A percentile compares a stretch with the other conserved stretches of the same genome.
phyloP scores from a whole-genome alignment of 2,329 filamentous ascomycete species.

The Colletotrichum salicis region DNA sequence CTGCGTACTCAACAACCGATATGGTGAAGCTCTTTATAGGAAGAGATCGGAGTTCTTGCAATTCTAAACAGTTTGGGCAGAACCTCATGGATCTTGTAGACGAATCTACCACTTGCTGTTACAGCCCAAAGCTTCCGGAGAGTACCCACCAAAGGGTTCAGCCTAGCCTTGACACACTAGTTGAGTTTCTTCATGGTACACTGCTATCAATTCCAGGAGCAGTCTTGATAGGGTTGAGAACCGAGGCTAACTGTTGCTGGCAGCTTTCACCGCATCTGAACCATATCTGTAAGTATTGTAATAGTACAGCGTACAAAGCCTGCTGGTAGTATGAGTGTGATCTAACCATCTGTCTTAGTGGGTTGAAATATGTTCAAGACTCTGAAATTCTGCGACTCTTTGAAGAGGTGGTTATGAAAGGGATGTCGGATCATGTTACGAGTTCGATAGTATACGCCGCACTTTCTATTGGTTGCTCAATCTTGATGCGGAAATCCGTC shows the following conservation, averaged over 20 bases:
- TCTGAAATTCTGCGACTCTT: neutral
- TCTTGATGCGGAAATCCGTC: too few relatives aligned
- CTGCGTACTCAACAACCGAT: neutral
- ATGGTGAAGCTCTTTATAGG: neutral
- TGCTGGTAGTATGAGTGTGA: too few relatives aligned
- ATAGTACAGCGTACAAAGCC: neutral
- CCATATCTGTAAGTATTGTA: neutral
- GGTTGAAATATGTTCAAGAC: neutral
- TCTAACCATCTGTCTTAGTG: neutral
- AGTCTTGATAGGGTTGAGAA: neutral
- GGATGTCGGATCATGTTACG: neutral
- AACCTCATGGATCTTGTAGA: neutral
- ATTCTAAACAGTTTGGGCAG: neutral
- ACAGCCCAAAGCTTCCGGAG: neutral
- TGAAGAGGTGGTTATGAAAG: neutral
- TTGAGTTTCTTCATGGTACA: neutral
- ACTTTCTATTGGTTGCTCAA: neutral
- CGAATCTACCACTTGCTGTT: neutral
- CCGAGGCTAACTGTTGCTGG: neutral
- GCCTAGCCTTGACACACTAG: neutral
- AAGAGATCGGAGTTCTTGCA: neutral
- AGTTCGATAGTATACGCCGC: neutral
- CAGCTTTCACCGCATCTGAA: neutral
- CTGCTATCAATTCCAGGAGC: neutral
- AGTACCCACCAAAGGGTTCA: neutral